Evolutionary conservation across 2,329 filamentous ascomycete species (phyloP), one percentile per base, ranked within the genome.

Genomic region (Ophiocordyceps sinensis): DNA sequence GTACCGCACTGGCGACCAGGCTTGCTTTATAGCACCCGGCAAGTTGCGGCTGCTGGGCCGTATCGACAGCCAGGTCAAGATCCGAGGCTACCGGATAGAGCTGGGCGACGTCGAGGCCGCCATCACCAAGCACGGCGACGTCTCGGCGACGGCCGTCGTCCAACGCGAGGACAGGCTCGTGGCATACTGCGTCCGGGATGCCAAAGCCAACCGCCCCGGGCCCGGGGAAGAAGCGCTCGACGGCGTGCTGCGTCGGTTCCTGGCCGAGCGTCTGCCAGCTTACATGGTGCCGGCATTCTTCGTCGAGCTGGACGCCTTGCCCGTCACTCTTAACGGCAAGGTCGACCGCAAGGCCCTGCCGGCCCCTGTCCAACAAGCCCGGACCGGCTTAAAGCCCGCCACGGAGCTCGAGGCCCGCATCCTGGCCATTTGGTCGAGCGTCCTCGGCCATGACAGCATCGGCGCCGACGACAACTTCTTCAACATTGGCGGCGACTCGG

Each of bases 1-100:
- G 34, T 51, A 49, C 38, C 49, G 46, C 8, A 52, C 49, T 4
- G 50, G 50, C 13, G 50, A 52, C 37, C 30, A 45, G 19, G 50
- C 47, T 28, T 44, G 45, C 11, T 48, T 45, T 39, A 21, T 48
- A 3, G 41, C 36, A 3, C 23, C 41, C 6, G 42, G 43, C 13
- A 36, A 44, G 26, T 40, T 53, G 14, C 41, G 41, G 10, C 44
- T 49, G 10, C 36, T 51, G 19, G 48, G 46, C 42, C 52, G 45
- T 21, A 45, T 43, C 12, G 51, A 53, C 30, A 44, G 41, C 2
- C 46, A 50, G 34, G 45, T 52, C 28, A 53, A 53, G 36, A 46
- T 52, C 14, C 42, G 49, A 7, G 50, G 50, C 13, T 35, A 48
- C 28, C 39, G 50, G 10, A 42, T 52, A 41, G 50, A 52, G 32